Evolutionary conservation across 768 basidiomycete species (phyloP).

Genomic region (Imleria badia): DNA sequence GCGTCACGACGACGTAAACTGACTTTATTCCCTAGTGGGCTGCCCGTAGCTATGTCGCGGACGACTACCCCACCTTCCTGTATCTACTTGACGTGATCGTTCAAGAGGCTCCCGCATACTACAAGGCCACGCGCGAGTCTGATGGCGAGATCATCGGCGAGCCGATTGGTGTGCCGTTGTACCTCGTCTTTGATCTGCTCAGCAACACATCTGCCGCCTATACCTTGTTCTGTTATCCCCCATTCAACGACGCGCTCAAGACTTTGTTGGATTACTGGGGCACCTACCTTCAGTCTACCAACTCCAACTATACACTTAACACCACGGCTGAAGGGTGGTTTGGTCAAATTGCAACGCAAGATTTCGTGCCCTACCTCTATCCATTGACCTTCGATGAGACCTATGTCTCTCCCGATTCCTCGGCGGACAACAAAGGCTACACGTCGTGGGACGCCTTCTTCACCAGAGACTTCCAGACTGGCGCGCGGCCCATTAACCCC

Average conservation of each 20-base stretch:
- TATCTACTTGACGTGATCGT: neutral
- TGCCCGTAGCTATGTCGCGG: neutral
- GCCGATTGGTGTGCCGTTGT: slow-evolving; percentile 19
- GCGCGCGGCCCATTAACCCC: neutral
- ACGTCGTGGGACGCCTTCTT: neutral
- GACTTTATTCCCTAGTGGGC: neutral
- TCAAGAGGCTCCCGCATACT: neutral
- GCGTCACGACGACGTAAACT: neutral
- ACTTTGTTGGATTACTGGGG: slow-evolving; percentile 3
- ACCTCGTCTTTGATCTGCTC: slow-evolving; percentile 18
- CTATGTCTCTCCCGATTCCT: neutral
- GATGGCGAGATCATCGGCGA: slow-evolving; percentile 12
- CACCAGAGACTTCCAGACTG: neutral
- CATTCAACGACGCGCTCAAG: slow-evolving; percentile 2
- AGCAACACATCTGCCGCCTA: slow-evolving; percentile 24
- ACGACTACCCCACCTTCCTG: neutral
- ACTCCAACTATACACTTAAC: slow-evolving; percentile 6
- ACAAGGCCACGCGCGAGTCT: neutral
- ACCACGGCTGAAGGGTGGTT: neutral
- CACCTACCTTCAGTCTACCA: neutral
- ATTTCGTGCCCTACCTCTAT: neutral
- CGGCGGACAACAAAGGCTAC: neutral
- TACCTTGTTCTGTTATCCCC: slow-evolving; percentile 8
- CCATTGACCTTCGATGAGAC: neutral
- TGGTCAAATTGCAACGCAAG: neutral